Percentiles rank a stretch among this genome's conserved stretches.
These are phyloP conservation scores for Hsuehochloa calcarea DNA, from an alignment of 176 grass and related monocot species.

Conservation along the genomic window DNA sequence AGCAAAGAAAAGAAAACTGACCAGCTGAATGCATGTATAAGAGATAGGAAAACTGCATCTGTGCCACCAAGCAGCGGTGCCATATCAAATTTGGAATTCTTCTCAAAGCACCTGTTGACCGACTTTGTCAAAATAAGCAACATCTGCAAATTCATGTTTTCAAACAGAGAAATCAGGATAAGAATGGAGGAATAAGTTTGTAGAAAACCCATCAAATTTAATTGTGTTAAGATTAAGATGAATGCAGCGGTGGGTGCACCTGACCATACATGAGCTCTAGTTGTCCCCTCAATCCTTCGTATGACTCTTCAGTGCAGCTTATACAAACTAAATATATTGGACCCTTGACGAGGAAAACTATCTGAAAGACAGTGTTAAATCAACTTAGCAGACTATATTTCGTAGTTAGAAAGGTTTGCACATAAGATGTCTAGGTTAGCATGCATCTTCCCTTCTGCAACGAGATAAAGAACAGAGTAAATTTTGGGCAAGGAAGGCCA, in stretches of 20 bases:
- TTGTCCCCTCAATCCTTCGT: slow-evolving; percentile 75
- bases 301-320: slow-evolving; percentile 89
- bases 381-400: slow-evolving; percentile 14
- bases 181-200: no score
- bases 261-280: slow-evolving; percentile 97
- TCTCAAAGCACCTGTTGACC: no score
- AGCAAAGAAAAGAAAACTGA: slow-evolving; percentile 33
- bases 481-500: background rate
- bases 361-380: slow-evolving; percentile 50
- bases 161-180: no score
- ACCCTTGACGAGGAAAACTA: slow-evolving; percentile 97
- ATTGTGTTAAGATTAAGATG: background rate
- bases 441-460: background rate
- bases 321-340: slow-evolving; percentile 98
- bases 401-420: background rate
- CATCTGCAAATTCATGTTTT: no score
- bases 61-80: slow-evolving; percentile 81
- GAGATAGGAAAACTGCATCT: slow-evolving; percentile 86
- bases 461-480: background rate
- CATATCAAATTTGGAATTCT: slow-evolving; percentile 82
- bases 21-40: slow-evolving; percentile 94
- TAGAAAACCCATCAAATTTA: background rate
- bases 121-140: no score
- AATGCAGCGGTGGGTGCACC: slow-evolving; percentile 51
- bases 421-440: background rate